A percentile compares a stretch with the other conserved stretches of the same genome.
Evolutionary conservation across 371 early-diverging fungal species (phyloP).

Genomic region (Mortierella sp.): DNA sequence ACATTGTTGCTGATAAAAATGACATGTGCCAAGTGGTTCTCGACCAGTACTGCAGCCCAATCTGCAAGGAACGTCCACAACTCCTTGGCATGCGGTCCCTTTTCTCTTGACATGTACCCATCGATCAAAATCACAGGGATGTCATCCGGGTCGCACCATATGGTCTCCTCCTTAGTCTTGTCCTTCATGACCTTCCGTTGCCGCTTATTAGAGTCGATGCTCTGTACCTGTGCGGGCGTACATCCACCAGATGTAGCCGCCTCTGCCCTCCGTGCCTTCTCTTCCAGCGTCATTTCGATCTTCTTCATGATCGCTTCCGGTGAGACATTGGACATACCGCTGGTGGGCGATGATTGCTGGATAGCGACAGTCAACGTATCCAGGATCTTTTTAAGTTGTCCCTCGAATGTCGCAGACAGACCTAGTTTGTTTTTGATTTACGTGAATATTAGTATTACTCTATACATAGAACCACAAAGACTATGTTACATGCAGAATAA

Average conservation of each 20-base stretch:
- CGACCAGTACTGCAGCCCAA: constrained; percentile 80
- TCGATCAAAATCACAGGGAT: constrained; percentile 92
- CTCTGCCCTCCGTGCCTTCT: constrained; percentile 55
- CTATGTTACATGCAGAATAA: no score
- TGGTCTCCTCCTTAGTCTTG: constrained; percentile 21
- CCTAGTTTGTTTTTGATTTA: no score
- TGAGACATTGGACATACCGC: constrained; percentile 39
- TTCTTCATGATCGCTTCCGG: constrained; percentile 54
- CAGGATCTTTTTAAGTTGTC: constrained; percentile 70
- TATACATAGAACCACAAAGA: no score
- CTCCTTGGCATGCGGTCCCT: constrained; percentile 60
- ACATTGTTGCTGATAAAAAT: constrained; percentile 88
- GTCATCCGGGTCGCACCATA: constrained; percentile 59
- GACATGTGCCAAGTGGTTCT: constrained; percentile 90
- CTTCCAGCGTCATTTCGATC: constrained; percentile 41
- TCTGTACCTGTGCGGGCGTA: constrained; percentile 1
- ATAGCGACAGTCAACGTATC: constrained; percentile 70
- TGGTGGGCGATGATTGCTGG: constrained; percentile 44
- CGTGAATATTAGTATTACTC: no score
- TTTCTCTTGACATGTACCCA: constrained; percentile 82
- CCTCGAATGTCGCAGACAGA: constrained; percentile 67
- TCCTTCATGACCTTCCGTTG: constrained; percentile 8
- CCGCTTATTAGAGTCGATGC: not conserved
- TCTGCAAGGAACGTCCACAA: constrained; percentile 82
- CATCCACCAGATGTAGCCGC: constrained; percentile 22